phyloP scores from a whole-genome alignment of 108 stramenopile species.

The Skeletonema marinoi region DNA sequence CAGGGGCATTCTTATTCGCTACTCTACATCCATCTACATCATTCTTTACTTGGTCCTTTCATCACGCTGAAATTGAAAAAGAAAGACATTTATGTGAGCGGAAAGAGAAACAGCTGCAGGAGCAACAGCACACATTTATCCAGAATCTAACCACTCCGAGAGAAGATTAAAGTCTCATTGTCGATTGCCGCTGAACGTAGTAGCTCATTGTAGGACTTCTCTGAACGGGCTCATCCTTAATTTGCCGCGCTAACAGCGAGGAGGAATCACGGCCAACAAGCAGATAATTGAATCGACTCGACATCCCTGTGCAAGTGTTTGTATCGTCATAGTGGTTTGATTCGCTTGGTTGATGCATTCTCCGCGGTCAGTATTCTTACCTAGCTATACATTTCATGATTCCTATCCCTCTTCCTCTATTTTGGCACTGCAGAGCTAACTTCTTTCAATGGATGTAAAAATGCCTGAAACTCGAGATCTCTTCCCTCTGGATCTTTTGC shows the following conservation, averaged over 20 bases:
- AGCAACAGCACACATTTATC: neutral
- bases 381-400: neutral
- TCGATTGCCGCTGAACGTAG: too few relatives aligned
- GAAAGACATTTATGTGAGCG: neutral
- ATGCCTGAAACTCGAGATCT: constrained; percentile 47
- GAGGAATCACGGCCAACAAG: constrained; percentile 27
- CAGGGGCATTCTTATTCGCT: neutral
- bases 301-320: constrained; percentile 26
- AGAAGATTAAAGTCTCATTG: constrained; percentile 38
- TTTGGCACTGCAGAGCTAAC: constrained; percentile 10
- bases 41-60: neutral
- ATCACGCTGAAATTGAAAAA: neutral
- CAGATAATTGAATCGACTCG: constrained; percentile 9
- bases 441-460: constrained; percentile 31
- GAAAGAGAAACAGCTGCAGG: neutral
- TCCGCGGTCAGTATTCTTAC: neutral
- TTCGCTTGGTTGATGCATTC: neutral
- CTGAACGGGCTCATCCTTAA: constrained; percentile 16
- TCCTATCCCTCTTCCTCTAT: neutral
- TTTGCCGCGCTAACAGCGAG: constrained; percentile 23
- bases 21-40: neutral
- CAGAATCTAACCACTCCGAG: constrained; percentile 17
- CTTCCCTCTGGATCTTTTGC: constrained; percentile 51
- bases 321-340: constrained; percentile 6
- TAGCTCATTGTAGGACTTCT: constrained; percentile 10